Evolutionary conservation across 352 stramenopile genomes (phyloP).

Genomic region (Globisporangium alternatum): DNA sequence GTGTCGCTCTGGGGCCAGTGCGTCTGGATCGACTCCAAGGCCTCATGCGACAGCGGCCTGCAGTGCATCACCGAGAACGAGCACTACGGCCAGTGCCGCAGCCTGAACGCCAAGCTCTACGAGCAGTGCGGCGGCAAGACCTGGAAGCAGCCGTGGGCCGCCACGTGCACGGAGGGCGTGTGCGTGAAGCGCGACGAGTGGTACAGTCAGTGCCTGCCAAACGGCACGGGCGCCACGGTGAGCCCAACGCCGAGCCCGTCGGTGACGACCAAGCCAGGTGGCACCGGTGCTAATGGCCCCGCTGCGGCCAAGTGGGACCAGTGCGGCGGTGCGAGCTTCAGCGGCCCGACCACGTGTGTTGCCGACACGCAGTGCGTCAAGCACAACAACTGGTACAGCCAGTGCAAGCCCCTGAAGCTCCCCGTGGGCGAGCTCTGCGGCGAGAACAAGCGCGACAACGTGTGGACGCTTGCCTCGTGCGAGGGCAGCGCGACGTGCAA

Average conservation of each 20-base stretch:
- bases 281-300: too few species aligned
- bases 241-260: not conserved
- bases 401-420: slow-evolving; percentile 22
- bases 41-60: slow-evolving; percentile 17
- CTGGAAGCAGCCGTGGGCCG: slow-evolving; percentile 19
- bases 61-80: slow-evolving; percentile 27
- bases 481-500: slow-evolving; percentile 11
- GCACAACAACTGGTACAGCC: slow-evolving; percentile 29
- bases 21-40: slow-evolving; percentile 16
- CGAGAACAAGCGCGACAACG: slow-evolving; percentile 12
- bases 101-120: slow-evolving; percentile 19
- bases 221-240: not conserved
- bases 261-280: not conserved
- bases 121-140: slow-evolving; percentile 27
- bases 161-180: slow-evolving; percentile 17
- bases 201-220: slow-evolving; percentile 28
- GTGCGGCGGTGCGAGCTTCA: slow-evolving; percentile 24
- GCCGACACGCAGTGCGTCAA: slow-evolving; percentile 22
- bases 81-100: slow-evolving; percentile 30
- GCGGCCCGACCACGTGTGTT: slow-evolving; percentile 15
- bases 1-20: slow-evolving; percentile 17
- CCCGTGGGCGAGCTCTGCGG: slow-evolving; percentile 18
- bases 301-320: slow-evolving; percentile 20
- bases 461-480: slow-evolving; percentile 8
- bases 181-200: slow-evolving; percentile 22